Evolutionary conservation across 1,139 yeast genomes (phyloP).

Genomic region (Nadsonia starkeyi-henricii): DNA sequence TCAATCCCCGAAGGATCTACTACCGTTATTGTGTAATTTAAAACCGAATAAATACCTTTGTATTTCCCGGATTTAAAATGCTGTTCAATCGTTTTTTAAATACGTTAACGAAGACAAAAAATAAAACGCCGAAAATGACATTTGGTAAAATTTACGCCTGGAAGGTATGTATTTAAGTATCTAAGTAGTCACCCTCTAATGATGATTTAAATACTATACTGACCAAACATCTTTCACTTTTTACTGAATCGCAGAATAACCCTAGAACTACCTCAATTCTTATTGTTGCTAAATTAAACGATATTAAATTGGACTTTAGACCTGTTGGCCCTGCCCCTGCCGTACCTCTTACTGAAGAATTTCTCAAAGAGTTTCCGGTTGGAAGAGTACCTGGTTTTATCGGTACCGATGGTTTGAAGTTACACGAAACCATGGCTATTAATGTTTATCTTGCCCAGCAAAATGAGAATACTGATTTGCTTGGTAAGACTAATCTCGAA

Average conservation of each 20-base stretch:
- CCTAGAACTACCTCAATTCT: background rate
- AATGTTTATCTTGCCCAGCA: slow-evolving; percentile 3
- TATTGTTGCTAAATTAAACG: slow-evolving; percentile 3
- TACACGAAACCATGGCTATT: slow-evolving; percentile 6
- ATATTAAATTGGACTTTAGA: slow-evolving; percentile 2
- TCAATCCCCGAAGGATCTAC: too few species aligned
- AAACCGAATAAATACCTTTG: too few species aligned
- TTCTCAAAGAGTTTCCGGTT: slow-evolving; percentile 2
- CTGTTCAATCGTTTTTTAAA: too few species aligned
- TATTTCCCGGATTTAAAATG: too few species aligned
- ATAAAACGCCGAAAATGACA: background rate
- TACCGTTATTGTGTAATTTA: too few species aligned
- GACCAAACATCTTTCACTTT: background rate
- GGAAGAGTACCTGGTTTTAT: slow-evolving; percentile 4
- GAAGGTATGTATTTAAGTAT: background rate
- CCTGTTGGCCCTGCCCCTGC: slow-evolving; percentile 3
- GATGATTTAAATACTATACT: background rate
- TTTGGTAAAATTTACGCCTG: background rate
- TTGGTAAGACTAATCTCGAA: slow-evolving; percentile 1
- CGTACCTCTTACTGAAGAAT: slow-evolving; percentile 2
- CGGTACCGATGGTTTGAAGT: slow-evolving; percentile 26
- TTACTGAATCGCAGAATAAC: background rate
- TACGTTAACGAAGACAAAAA: background rate
- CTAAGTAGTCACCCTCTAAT: too few species aligned
- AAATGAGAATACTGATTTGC: background rate